Evolutionary conservation across 2,329 filamentous ascomycete genomes (phyloP).

Genomic region (Pseudocercospora fijiensis): DNA sequence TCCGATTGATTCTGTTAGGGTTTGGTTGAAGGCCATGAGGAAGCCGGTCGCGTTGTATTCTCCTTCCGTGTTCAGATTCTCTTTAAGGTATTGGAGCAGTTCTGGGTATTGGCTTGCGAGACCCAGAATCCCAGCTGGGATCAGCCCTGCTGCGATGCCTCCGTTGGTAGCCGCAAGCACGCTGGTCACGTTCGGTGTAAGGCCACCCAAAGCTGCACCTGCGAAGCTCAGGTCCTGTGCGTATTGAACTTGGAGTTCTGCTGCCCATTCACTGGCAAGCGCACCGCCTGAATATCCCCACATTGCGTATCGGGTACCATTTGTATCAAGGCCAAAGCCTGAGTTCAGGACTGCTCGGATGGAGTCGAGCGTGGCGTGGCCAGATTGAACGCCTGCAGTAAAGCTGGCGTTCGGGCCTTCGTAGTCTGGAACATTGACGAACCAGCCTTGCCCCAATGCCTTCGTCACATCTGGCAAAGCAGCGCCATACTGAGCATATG

Average conservation of each 20-base stretch:
- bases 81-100: slow-evolving; percentile 30
- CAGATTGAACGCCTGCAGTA: slow-evolving; percentile 43
- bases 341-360: slow-evolving; percentile 44
- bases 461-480: slow-evolving; percentile 32
- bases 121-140: slow-evolving; percentile 40
- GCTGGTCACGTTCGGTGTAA: slow-evolving; percentile 45
- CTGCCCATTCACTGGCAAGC: slow-evolving; percentile 54
- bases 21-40: slow-evolving; percentile 31
- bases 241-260: slow-evolving; percentile 54
- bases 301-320: slow-evolving; percentile 32
- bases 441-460: slow-evolving; percentile 48
- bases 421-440: slow-evolving; percentile 51
- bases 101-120: slow-evolving; percentile 40
- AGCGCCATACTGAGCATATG: slow-evolving; percentile 39
- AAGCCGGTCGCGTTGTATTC: slow-evolving; percentile 41
- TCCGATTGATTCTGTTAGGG: slow-evolving; percentile 29
- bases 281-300: slow-evolving; percentile 60
- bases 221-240: slow-evolving; percentile 54
- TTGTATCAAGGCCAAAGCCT: slow-evolving; percentile 25
- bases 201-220: slow-evolving; percentile 53
- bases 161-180: slow-evolving; percentile 41
- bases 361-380: slow-evolving; percentile 47
- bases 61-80: slow-evolving; percentile 33
- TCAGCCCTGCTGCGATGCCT: slow-evolving; percentile 32
- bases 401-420: slow-evolving; percentile 47